Evolutionary conservation across 176 grass and related monocot species (phyloP), one percentile per base, ranked within the genome.

Genomic region (Phoenix dactylifera): DNA sequence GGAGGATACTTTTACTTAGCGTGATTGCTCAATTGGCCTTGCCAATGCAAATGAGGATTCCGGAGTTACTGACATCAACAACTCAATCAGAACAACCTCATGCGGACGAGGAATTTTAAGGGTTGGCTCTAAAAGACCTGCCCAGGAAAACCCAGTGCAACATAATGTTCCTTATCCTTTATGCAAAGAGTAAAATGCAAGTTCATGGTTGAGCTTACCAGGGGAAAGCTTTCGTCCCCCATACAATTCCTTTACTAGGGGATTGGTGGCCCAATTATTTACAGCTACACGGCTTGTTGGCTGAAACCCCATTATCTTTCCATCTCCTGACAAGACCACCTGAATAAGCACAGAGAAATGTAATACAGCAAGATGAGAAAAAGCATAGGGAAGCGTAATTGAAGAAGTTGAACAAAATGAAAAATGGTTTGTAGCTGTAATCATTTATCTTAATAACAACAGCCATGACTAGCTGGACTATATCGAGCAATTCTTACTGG

Each of bases 271-370:
- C 86, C 91, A 96, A 64, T 75, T 62, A 26, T 78, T 87, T 52
- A 86, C 85, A 75, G 76, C 86, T 71, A 73, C 55, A 54, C 80
- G 80, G 65, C 57, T 96, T 18, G 80, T 96, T 63, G 91, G 91
- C 75, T 90, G 86, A 82, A 96, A 90, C 26, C 92, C 92, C 22
- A 96, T 75, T 49, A 96, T 54, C 57, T 85, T 89, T 67, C 86
- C 86, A 79, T 75, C 66, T 82, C 69, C 75, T 75, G 92, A 88
- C 56, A 96, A 54, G 35, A 88, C 83, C 58, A 96, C 87, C 92
- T 96, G 28, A 14, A 64, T 10, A 23, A 16, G 15, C 5, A 64
- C n/a, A 56, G 22, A 16, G n/a, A 56, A 23, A 18, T 23, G 54
- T 22, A 9, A 56, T 20, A 39, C 5, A 12, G 35, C 9, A 39